Evolutionary conservation across 1,139 yeast genomes (phyloP).

Genomic region (Saccharomyces uvarum): DNA sequence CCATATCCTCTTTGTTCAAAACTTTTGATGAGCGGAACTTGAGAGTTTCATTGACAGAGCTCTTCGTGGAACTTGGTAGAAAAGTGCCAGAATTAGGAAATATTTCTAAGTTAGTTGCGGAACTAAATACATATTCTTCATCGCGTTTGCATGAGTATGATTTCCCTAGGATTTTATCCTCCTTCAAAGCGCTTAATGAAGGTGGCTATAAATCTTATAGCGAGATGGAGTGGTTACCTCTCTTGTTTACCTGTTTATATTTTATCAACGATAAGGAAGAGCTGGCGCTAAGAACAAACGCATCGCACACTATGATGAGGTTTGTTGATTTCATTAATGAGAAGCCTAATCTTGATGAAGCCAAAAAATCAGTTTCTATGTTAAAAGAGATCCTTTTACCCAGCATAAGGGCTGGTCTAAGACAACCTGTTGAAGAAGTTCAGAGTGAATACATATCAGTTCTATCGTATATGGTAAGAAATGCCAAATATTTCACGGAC

Average conservation of each 20-base stretch:
- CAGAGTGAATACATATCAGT: slow-evolving; percentile 65
- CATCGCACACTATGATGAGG: slow-evolving; percentile 56
- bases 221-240: slow-evolving; percentile 69
- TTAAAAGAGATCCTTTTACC: slow-evolving; percentile 59
- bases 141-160: slow-evolving; percentile 68
- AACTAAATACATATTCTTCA: slow-evolving; percentile 61
- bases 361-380: slow-evolving; percentile 36
- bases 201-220: slow-evolving; percentile 38
- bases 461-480: slow-evolving; percentile 54
- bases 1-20: slow-evolving; percentile 54
- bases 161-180: slow-evolving; percentile 63
- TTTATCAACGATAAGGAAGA: slow-evolving; percentile 76
- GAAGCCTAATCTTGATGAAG: slow-evolving; percentile 33
- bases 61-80: slow-evolving; percentile 54
- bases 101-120: slow-evolving; percentile 48
- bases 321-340: slow-evolving; percentile 54
- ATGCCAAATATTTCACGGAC: slow-evolving; percentile 44
- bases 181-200: slow-evolving; percentile 63
- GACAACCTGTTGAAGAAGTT: slow-evolving; percentile 54
- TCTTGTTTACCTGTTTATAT: slow-evolving; percentile 59
- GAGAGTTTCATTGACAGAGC: slow-evolving; percentile 51
- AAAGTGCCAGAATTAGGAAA: slow-evolving; percentile 40
- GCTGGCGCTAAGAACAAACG: slow-evolving; percentile 71
- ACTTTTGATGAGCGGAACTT: slow-evolving; percentile 51
- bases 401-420: slow-evolving; percentile 57